Conservation (phyloP, 768 basidiomycete genomes). For the Hysterangium stoloniferum region DNA sequence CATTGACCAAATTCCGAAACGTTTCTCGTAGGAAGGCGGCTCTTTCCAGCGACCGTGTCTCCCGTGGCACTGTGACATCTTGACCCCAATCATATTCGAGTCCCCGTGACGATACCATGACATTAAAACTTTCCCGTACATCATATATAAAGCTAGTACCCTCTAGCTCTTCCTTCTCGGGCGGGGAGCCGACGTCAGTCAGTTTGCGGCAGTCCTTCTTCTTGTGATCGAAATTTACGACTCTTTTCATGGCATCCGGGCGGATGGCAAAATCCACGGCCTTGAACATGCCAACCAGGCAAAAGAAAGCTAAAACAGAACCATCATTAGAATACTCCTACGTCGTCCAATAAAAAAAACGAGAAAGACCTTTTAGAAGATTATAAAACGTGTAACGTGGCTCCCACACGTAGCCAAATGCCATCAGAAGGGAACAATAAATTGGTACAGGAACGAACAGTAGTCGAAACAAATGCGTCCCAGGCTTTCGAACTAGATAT, state of each 20-base stretch:
- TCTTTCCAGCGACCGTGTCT: conserved; percentile 28
- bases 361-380: conserved; percentile 2
- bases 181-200: conserved; percentile 10
- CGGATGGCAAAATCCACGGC: not conserved
- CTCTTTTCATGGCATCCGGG: not conserved
- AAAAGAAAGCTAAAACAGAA: not conserved
- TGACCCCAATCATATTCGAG: too few relatives aligned
- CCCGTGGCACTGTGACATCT: too few relatives aligned
- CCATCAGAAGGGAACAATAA: conserved; percentile 9
- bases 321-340: not conserved
- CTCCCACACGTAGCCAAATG: conserved; percentile 9
- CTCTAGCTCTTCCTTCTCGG: conserved; percentile 12
- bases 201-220: conserved; percentile 18
- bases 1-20: conserved; percentile 24
- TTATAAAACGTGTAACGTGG: conserved; percentile 11
- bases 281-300: conserved; percentile 1
- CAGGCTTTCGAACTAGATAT: conserved; percentile 58
- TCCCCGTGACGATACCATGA: too few relatives aligned
- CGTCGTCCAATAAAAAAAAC: not conserved
- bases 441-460: conserved; percentile 44
- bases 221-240: too few relatives aligned
- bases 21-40: conserved; percentile 31
- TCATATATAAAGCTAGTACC: conserved; percentile 3
- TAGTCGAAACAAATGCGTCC: conserved; percentile 56
- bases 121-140: too few relatives aligned